Evolutionary conservation across 305 asterid species (phyloP), one percentile per base, ranked within the genome.

Genomic region (Fraxinus xanthoxyloides): DNA sequence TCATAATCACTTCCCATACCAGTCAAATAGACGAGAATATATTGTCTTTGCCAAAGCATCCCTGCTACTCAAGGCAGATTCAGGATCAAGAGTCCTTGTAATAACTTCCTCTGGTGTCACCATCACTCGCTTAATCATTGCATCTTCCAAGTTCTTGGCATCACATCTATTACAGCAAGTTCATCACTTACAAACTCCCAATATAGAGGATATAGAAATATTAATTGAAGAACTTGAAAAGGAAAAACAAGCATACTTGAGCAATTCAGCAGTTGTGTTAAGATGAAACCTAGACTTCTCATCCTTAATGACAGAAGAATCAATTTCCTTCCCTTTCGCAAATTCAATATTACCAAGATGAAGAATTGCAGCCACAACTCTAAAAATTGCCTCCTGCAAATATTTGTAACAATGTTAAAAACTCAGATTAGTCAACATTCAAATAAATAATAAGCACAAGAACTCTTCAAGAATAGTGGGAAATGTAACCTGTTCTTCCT

Each of bases 41-140:
- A 91, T 67, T 0, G 95, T 93, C 88, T 93, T 93, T 59, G 98
- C 94, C 79, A 92, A 83, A 61, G 94, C 98, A 87, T 93, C 98
- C 83, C 98, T 87, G 81, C 98, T 93, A 80, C 89, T 93, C 38
- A 81, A 26, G 75, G 98, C 98, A 51, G 87, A 94, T 76, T 87
- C 84, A 76, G 97, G 94, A 87, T 93, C 98, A 82, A 93, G 97
- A 86, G 91, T 89, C 87, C 93, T 91, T 77, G 85, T 92, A 70
- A 93, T 93, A 79, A 92, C 95, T 87, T 93, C 98, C 88, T 93
- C 97, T 26, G 95, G 98, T 72, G 98, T 93, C 84, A 93, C 95
- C 97, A 93, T 93, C 86, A 93, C 97, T 78, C 97, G 95, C 89
- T 86, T 93, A 87, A 92, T 80, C 80, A 93, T 80, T 36, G 97